Evolutionary conservation across 2,329 filamentous ascomycete genomes (phyloP), one percentile per base, ranked within the genome.

Genomic region (Colletotrichum musae): DNA sequence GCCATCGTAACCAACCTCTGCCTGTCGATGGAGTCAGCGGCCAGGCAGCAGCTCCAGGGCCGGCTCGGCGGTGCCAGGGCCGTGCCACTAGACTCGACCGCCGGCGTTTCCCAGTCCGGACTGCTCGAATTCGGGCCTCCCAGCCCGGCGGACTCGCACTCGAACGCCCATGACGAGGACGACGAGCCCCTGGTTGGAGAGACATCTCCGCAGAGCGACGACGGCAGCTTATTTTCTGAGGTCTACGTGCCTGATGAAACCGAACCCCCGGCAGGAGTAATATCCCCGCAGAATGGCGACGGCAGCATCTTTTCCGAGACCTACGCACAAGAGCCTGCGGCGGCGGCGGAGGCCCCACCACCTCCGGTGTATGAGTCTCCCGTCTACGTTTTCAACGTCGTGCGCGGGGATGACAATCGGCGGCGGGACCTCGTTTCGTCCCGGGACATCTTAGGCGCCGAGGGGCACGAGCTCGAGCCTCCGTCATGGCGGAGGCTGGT

Each of bases 1-100:
- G 41, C 28, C 4, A 52, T 60, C 6, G 13, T 60, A 32, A 51
- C 47, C 9, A 28, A 60, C 21, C 28, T 60, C 16, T 51, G 45
- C 26, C 12, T 9, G 6, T 24, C 5, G 3, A 52, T 52, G 45
- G 58, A 60, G 32, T 51, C 26, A 10, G 52, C 48, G 3, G 58
- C 58, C 10, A 39, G 47, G 32, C 32, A 60, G 43, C 26, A 60
- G 3, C n/a, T 60, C 6, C 18, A 57, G 24, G 18, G 26, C 45
- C 21, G 39, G 45, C 16, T 45, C 6, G 39, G 54, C 12, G n/a
- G 39, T 16, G 2, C 18, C 13, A n/a, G 54, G 5, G 26, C 18
- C 41, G 28, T 57, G 3, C 21, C 18, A 6, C 13, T 57, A 0
- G 39, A 57, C 21, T 57, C 54, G 43, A 57, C 54, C 5, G 39